These are phyloP conservation scores for Claviceps cyperi DNA, from an alignment of 2,329 filamentous ascomycete genomes.

Conservation along the genomic window DNA sequence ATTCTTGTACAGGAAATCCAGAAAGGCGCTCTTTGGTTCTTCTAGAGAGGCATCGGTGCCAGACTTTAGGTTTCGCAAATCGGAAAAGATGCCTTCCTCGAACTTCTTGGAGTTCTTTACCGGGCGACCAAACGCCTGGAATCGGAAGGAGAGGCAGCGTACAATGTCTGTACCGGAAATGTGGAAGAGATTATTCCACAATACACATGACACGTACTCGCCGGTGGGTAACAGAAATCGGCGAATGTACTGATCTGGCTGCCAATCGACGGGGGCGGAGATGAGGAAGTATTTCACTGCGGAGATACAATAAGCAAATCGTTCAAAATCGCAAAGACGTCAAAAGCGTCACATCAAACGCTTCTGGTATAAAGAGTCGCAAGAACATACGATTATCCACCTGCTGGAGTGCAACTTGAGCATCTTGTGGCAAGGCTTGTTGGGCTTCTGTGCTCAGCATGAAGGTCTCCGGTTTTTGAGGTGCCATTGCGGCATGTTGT, in stretches of 20 bases:
- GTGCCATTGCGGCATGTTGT: constrained; percentile 76
- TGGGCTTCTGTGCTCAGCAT: constrained; percentile 96
- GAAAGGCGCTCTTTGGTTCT: constrained; percentile 95
- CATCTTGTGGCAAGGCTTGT: constrained; percentile 89
- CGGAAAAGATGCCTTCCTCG: constrained; percentile 98
- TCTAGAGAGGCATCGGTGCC: constrained; percentile 96
- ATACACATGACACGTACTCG: constrained; percentile 95
- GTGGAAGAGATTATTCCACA: constrained; percentile 99
- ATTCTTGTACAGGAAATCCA: constrained; percentile 99
- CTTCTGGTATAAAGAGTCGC: not conserved
- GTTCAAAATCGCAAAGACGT: not conserved
- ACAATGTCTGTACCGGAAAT: constrained; percentile 98
- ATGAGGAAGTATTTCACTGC: constrained; percentile 99
- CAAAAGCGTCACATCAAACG: not conserved
- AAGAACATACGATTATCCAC: constrained; percentile 76
- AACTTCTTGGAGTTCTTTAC: constrained; percentile 99
- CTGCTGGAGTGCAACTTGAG: constrained; percentile 92
- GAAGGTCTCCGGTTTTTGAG: constrained; percentile 96
- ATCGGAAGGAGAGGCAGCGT: constrained; percentile 91
- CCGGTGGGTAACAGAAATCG: constrained; percentile 90
- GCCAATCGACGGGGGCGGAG: constrained; percentile 96
- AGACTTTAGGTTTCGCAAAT: constrained; percentile 93
- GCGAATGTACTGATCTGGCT: constrained; percentile 88
- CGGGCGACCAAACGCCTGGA: constrained; percentile 94
- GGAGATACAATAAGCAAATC: constrained; percentile 1